Conservation (phyloP, 192 early-diverging fungal species). For the Podila horticola region DNA sequence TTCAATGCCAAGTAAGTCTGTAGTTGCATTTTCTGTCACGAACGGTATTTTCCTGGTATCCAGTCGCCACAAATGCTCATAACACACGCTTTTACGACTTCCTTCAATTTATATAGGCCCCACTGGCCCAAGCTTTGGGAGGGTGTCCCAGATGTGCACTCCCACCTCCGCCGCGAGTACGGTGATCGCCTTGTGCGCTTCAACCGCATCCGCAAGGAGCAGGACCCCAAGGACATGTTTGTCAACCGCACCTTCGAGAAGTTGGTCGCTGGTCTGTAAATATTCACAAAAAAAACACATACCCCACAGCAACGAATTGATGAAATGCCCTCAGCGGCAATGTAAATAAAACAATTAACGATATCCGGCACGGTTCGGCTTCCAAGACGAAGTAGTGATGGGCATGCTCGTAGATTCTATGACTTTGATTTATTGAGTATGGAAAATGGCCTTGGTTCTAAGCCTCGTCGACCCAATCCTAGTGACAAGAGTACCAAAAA, state of each 20-base stretch:
- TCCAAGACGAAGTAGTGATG: not conserved
- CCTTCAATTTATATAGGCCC: constrained; percentile 5
- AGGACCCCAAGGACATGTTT: constrained; percentile 49
- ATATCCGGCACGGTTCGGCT: too few species aligned
- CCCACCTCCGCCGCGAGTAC: constrained; percentile 15
- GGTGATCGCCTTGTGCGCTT: constrained; percentile 20
- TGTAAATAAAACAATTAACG: not conserved
- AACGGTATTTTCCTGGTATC: too few species aligned
- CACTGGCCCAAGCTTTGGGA: constrained; percentile 52
- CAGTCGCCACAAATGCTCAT: too few species aligned
- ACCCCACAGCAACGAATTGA: too few species aligned
- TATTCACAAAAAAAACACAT: not conserved
- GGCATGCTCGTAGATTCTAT: not conserved
- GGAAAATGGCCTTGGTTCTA: not conserved
- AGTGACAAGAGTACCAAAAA: not conserved
- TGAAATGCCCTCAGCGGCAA: too few species aligned
- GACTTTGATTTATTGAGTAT: not conserved
- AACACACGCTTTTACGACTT: not conserved
- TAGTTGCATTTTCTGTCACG: not conserved
- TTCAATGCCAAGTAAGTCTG: constrained; percentile 41
- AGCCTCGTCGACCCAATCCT: constrained; percentile 30
- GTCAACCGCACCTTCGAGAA: constrained; percentile 28
- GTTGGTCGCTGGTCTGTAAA: not conserved
- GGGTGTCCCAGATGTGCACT: not conserved
- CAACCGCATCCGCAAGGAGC: constrained; percentile 35